Evolutionary conservation across 768 basidiomycete species (phyloP), one percentile per base, ranked within the genome.

Genomic region (Leucocoprinus leucothites): DNA sequence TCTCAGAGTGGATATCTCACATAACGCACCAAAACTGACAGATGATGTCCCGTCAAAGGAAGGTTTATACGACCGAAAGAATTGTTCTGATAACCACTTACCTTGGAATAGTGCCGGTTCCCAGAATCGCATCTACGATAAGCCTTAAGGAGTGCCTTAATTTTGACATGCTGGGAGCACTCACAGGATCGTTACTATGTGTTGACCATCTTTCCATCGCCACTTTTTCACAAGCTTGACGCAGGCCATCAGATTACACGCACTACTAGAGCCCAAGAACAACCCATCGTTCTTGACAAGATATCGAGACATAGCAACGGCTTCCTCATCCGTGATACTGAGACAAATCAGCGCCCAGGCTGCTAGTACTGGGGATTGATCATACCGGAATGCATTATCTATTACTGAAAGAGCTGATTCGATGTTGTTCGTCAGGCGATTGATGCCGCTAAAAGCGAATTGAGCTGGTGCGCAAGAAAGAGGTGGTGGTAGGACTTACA

Each of bases 211-310:
- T 25, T 74, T 73, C 85, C 85, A 88, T 11, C 82, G 80, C 75
- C 83, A 77, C 64, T 82, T 81, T 61, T 84, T 85, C 2, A 81
- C 85, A 14, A 95, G 74, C 63, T 89, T 87, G 44, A 97, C 80
- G 61, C 91, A 93, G 1, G 96, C 91, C n/a, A 97, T 82, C 36
- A 99, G 78, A 65, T 98, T 99, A 66, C 94, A 95, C 0, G 97
- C 96, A 63, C 92, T 95, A 57, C 93, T 96, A 0, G 95, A 98
- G 13, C 97, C 97, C 25, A 98, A 76, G 72, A 95, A 98, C 24
- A 99, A 74, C 0, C 97, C 97, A 60, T 98, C 96, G 53, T 91
- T 76, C 48, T 87, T 75, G 3, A 97, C 93, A 18, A 99, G 81
- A 66, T 94, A 94, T 9, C 95, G 85, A 1, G 94, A 89, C 96